A percentile compares a stretch with the other conserved stretches of the same genome.
These are phyloP conservation scores for Chlorella ohadii DNA, from an alignment of 139 green algal species.

Conservation along the genomic window DNA sequence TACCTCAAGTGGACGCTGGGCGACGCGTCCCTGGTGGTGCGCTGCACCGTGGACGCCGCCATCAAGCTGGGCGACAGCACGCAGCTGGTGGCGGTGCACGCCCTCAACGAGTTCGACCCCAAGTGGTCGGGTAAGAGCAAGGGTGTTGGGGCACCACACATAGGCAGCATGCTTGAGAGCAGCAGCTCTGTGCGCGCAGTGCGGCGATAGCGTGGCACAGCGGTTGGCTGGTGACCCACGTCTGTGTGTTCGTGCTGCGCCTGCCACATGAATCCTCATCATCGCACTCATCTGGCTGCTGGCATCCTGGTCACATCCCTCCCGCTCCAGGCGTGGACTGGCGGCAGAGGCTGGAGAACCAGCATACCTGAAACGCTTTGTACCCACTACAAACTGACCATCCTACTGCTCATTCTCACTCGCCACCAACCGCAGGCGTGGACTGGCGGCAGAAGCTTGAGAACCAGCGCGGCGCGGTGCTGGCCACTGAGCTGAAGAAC, in stretches of 20 bases:
- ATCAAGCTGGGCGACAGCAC: constrained; percentile 60
- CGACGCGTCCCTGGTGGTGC: constrained; percentile 82
- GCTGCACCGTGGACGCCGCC: constrained; percentile 92
- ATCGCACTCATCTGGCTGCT: too few relatives aligned
- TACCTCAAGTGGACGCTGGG: constrained; percentile 89
- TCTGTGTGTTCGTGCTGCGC: too few relatives aligned
- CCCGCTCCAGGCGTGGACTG: not conserved
- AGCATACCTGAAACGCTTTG: too few relatives aligned
- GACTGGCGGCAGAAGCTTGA: constrained; percentile 98
- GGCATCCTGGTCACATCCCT: too few relatives aligned
- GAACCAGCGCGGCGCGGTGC: constrained; percentile 94
- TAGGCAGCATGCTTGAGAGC: too few relatives aligned
- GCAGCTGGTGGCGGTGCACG: constrained; percentile 87
- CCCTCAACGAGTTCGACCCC: constrained; percentile 97
- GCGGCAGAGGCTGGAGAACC: not conserved
- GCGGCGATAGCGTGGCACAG: too few relatives aligned
- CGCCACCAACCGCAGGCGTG: constrained; percentile 73
- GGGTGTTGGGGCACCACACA: too few relatives aligned
- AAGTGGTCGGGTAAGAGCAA: constrained; percentile 53
- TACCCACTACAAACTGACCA: too few relatives aligned
- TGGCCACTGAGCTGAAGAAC: constrained; percentile 98
- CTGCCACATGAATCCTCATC: too few relatives aligned
- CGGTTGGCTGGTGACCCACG: too few relatives aligned
- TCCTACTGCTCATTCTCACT: too few relatives aligned
- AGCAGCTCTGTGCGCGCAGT: too few relatives aligned